phyloP scores from a whole-genome alignment of 2,329 filamentous ascomycete genomes.

The Aureobasidium sp. region DNA sequence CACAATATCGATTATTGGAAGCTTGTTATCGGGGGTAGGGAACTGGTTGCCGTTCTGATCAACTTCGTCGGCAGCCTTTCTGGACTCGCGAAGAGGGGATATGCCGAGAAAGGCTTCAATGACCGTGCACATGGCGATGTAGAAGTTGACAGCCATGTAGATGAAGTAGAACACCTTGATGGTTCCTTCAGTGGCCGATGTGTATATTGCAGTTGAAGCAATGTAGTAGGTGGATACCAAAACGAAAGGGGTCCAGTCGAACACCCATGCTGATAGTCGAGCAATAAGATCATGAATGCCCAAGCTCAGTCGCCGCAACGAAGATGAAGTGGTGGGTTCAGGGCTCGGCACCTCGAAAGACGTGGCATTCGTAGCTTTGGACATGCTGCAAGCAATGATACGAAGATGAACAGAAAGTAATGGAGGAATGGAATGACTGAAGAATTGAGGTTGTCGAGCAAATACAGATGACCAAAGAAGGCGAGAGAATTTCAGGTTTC shows the following conservation, averaged over 20 bases:
- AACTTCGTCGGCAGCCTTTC: slow-evolving; percentile 23
- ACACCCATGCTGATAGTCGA: slow-evolving; percentile 23
- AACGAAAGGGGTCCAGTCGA: slow-evolving; percentile 25
- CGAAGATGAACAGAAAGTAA: not conserved
- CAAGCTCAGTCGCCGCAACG: not conserved
- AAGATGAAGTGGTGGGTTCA: not conserved
- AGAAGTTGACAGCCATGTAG: slow-evolving; percentile 27
- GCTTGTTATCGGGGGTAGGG: slow-evolving; percentile 24
- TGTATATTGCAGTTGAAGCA: slow-evolving; percentile 25
- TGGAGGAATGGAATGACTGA: not conserved
- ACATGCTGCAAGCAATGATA: not conserved
- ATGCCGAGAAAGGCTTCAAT: slow-evolving; percentile 27
- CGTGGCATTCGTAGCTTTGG: not conserved
- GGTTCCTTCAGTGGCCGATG: slow-evolving; percentile 20
- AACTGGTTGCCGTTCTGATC: slow-evolving; percentile 20
- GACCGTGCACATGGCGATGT: slow-evolving; percentile 23
- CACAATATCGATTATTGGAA: slow-evolving; percentile 39
- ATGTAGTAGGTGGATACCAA: slow-evolving; percentile 25
- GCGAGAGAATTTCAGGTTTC: not conserved
- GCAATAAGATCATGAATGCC: not conserved
- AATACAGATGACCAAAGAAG: not conserved
- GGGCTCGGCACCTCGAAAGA: not conserved
- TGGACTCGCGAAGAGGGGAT: slow-evolving; percentile 24
- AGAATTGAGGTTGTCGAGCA: not conserved
- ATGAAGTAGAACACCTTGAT: slow-evolving; percentile 28